A percentile compares a stretch with the other conserved stretches of the same genome.
Evolutionary conservation across 2,329 filamentous ascomycete species (phyloP).

Genomic region (Penicillium sp.): DNA sequence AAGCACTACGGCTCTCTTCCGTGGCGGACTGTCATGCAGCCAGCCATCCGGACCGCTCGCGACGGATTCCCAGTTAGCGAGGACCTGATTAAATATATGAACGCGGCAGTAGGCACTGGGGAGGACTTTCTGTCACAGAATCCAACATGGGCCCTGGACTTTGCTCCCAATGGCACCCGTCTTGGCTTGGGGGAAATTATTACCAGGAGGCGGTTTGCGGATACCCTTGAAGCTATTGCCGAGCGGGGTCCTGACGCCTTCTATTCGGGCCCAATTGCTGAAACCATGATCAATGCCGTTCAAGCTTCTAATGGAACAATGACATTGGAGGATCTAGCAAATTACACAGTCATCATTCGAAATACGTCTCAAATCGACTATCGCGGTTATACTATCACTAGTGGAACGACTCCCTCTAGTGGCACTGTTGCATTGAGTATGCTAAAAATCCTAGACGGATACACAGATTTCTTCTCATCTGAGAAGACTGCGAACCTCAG

Average conservation of each 20-base stretch:
- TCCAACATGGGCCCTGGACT: slow-evolving; percentile 80
- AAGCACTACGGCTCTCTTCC: slow-evolving; percentile 58
- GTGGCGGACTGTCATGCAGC: slow-evolving; percentile 71
- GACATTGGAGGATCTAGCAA: slow-evolving; percentile 73
- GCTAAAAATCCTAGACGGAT: slow-evolving; percentile 82
- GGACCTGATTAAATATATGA: slow-evolving; percentile 76
- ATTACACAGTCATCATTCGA: slow-evolving; percentile 69
- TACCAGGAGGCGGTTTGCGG: slow-evolving; percentile 75
- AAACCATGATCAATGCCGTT: slow-evolving; percentile 70
- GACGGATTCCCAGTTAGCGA: slow-evolving; percentile 71
- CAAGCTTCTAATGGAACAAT: slow-evolving; percentile 76
- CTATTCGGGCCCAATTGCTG: slow-evolving; percentile 70
- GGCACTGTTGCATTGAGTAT: slow-evolving; percentile 73
- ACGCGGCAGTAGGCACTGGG: slow-evolving; percentile 46
- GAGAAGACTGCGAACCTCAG: slow-evolving; percentile 61
- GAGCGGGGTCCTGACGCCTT: slow-evolving; percentile 70
- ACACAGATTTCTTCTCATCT: slow-evolving; percentile 61
- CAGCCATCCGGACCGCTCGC: slow-evolving; percentile 71
- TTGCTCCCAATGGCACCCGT: slow-evolving; percentile 77
- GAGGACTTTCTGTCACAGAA: slow-evolving; percentile 72
- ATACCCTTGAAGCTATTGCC: slow-evolving; percentile 77
- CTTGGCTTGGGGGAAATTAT: slow-evolving; percentile 74
- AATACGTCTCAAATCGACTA: slow-evolving; percentile 65
- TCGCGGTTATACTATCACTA: slow-evolving; percentile 68
- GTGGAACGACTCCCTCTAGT: slow-evolving; percentile 69